Conservation (phyloP, 805 yeast species). For the Yarrowia alimentaria region DNA sequence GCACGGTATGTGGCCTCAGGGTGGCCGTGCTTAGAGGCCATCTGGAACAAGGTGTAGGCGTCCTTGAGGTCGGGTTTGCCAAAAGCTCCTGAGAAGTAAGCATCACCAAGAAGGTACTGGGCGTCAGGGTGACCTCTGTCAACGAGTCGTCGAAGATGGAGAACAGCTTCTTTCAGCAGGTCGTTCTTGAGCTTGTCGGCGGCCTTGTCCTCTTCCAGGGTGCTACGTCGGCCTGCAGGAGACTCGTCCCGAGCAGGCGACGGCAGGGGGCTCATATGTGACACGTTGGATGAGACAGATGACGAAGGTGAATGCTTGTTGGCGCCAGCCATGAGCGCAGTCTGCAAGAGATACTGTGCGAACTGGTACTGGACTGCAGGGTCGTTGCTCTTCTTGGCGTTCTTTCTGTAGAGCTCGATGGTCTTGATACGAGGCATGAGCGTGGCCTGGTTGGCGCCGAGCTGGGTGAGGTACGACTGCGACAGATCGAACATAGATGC, state of each 20-base stretch:
- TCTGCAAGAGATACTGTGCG: constrained; percentile 85
- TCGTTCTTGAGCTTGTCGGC: constrained; percentile 46
- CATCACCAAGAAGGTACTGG: constrained; percentile 89
- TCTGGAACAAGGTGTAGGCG: constrained; percentile 71
- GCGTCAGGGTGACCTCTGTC: constrained; percentile 86
- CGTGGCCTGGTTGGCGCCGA: constrained; percentile 33
- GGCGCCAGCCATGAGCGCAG: constrained; percentile 53
- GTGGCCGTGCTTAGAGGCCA: constrained; percentile 93
- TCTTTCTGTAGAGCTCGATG: constrained; percentile 79
- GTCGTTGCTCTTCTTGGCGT: constrained; percentile 80
- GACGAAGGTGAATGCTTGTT: constrained; percentile 24
- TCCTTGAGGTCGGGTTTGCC: constrained; percentile 77
- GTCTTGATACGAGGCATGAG: constrained; percentile 77
- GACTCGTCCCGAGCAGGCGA: constrained; percentile 14
- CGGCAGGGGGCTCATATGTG: constrained; percentile 9
- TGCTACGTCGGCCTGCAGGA: background rate
- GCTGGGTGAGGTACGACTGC: constrained; percentile 34
- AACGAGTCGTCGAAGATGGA: constrained; percentile 64
- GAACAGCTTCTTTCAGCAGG: constrained; percentile 73
- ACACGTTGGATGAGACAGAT: constrained; percentile 7
- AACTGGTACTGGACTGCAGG: constrained; percentile 85
- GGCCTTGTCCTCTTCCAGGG: constrained; percentile 11
- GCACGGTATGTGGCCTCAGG: constrained; percentile 89
- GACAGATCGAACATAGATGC: constrained; percentile 36
- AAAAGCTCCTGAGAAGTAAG: constrained; percentile 77